Evolutionary conservation across 116 monocot genomes (phyloP), one percentile per base, ranked within the genome.

Genomic region (Zostera marina): DNA sequence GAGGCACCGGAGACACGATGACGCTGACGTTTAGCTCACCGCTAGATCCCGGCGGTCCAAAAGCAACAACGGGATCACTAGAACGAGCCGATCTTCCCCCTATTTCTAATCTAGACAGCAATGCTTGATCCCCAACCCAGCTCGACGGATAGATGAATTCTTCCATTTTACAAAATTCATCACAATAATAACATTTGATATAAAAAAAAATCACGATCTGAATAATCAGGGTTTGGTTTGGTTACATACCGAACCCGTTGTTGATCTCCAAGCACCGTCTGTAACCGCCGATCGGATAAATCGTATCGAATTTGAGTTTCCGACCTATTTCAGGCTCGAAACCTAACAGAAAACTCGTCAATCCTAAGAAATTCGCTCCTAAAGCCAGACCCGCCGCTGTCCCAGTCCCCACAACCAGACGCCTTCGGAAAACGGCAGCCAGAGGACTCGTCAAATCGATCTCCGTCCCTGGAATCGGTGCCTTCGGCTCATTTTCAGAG

Each of bases 21-120:
- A 93, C 83, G 67, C 87, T 87, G 64, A 87, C 93, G 46, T 93
- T 93, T 67, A 93, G 84, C 73, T 87, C 87, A 5, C 88, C 84
- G 8, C 60, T 76, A 47, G 93, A 81, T 5, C 93, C 93, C 0
- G 87, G 87, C 5, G 87, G 93, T 0, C 87, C 93, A 42, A 87
- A 87, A 2, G 93, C 87, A 4, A 74, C 77, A 2, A 67, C 72
- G n/a, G 93, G 93, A 10, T 87, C 88, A 40, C 57, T 74, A 0
- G 66, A 14, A 55, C 49, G 40, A 51, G n/a, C n/a, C n/a, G n/a
- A n/a, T n/a, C 75, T 63, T 51, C 65, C 75, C 49, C 59, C 70
- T 16, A 46, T 77, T 14, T 74, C 73, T 63, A n/a, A n/a, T n/a
- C 87, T 82, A 62, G 78, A 74, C 11, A 92, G 64, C 63, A 92